These are phyloP conservation scores for Diutina ranongensis DNA, from an alignment of 1,139 yeast genomes.

Conservation along the genomic window DNA sequence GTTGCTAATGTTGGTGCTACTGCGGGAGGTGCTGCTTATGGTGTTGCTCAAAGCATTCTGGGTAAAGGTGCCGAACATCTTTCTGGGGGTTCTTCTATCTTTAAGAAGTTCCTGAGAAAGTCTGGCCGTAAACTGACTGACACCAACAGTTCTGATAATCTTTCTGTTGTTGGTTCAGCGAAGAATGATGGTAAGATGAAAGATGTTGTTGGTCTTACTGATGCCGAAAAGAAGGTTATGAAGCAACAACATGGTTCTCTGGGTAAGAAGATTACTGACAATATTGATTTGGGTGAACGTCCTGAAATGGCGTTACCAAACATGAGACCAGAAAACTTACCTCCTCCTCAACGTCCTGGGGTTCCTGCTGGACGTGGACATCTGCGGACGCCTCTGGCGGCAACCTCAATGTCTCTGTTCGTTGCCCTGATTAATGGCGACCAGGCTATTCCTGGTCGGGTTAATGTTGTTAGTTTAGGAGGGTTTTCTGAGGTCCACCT, in stretches of 20 bases:
- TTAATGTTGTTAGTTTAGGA: slow-evolving; percentile 33
- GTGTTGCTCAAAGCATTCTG: neutral
- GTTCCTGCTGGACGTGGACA: slow-evolving; percentile 13
- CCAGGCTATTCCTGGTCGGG: slow-evolving; percentile 38
- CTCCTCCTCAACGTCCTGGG: slow-evolving; percentile 27
- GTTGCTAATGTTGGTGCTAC: slow-evolving; percentile 22
- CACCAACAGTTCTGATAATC: neutral
- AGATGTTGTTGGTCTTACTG: slow-evolving; percentile 7
- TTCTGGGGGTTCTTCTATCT: neutral
- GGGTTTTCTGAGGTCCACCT: slow-evolving; percentile 19
- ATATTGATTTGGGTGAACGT: slow-evolving; percentile 12
- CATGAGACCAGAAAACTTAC: slow-evolving; percentile 23
- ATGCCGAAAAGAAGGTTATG: slow-evolving; percentile 4
- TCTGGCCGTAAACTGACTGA: neutral
- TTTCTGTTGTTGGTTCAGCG: slow-evolving; percentile 6
- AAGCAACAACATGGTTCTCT: neutral
- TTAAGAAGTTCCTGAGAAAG: neutral
- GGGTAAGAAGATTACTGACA: slow-evolving; percentile 9
- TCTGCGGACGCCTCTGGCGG: slow-evolving; percentile 17
- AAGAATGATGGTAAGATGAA: neutral
- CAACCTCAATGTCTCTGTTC: slow-evolving; percentile 19
- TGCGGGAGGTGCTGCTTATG: slow-evolving; percentile 12
- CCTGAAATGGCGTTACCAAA: slow-evolving; percentile 21
- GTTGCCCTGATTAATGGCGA: slow-evolving; percentile 16
- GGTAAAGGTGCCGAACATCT: neutral